Base-by-base conservation (phyloP, 768 basidiomycete species). In the Mycena rebaudengoi region DNA sequence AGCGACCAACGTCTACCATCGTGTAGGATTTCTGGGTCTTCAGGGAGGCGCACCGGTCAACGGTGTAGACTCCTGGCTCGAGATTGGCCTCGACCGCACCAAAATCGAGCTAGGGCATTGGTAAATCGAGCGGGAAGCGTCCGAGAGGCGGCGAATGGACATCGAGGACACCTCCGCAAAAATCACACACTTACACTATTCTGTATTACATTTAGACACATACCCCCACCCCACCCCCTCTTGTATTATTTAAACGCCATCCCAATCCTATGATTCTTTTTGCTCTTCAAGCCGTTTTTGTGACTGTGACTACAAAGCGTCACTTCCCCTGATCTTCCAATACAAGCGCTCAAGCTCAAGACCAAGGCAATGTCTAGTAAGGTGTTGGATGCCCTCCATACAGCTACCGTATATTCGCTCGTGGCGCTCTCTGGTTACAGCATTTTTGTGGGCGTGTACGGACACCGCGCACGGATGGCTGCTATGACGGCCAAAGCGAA, bases 21-120 rank as follows among this genome's bases (percentile, higher is more conserved):
- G 82, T 2, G 85, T 92, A 16, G 92, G 91, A 3, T 94, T 94
- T 64, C 74, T 78, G 18, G 91, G 89, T 7, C 77, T 91, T 16
- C 64, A 68, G 10, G 67, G 66, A 26, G 73, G 61, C 13, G 65
- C 70, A 16, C 64, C 71, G 3, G 78, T 80, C 2, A 79, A 83
- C n/a, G 83, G 81, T 7, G 80, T 84, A 3, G 69, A 74, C 48
- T 67, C 75, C 21, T 88, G 86, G 85, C 59, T 85, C 5, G 87
- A 88, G 60, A 72, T 87, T 43, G 87, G 87, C 10, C 86, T 86
- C 58, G 77, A 81, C 59, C 74, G 70, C 50, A 55, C 58, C 23
- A 66, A 54, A 30, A 83, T 88, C 21, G 64, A 76, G 3, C 79
- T 90, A 16, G 92, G 91, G 2, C 88, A 90, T 69, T 94, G 92